phyloP scores from a whole-genome alignment of 495 filamentous ascomycete genomes.

The Aspergillus wentii region DNA sequence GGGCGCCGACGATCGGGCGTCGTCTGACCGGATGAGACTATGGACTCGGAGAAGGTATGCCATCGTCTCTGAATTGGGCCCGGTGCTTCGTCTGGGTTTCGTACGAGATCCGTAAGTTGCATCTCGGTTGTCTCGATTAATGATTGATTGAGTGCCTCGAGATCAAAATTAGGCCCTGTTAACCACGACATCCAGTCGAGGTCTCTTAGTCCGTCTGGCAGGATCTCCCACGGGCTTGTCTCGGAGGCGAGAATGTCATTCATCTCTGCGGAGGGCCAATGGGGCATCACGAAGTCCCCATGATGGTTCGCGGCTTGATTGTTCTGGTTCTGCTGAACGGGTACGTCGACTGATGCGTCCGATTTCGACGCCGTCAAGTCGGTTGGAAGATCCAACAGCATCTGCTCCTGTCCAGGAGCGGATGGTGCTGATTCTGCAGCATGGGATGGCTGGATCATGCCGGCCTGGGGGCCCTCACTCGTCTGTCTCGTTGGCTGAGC shows the following conservation, averaged over 20 bases:
- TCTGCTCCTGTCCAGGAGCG: too few relatives aligned
- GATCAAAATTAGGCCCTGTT: slow-evolving; percentile 1
- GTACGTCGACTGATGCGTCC: too few relatives aligned
- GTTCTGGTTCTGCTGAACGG: too few relatives aligned
- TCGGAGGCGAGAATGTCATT: too few relatives aligned
- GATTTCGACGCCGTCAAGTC: too few relatives aligned
- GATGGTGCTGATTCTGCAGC: too few relatives aligned
- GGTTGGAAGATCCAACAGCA: too few relatives aligned
- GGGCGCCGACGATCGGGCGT: too few relatives aligned
- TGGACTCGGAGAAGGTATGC: slow-evolving; percentile 12
- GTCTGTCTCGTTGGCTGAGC: background rate
- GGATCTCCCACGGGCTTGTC: background rate
- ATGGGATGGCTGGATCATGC: slow-evolving; percentile 3
- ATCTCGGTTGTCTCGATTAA: slow-evolving; percentile 2
- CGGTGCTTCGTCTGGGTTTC: slow-evolving; percentile 1
- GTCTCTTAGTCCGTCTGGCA: background rate
- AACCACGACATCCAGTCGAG: slow-evolving; percentile 1
- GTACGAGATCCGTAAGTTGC: background rate
- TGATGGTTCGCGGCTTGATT: too few relatives aligned
- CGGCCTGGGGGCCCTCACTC: too few relatives aligned
- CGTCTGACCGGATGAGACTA: slow-evolving; percentile 3
- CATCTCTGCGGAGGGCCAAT: too few relatives aligned
- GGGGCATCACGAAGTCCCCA: too few relatives aligned
- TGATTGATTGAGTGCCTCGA: background rate
- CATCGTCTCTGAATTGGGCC: slow-evolving; percentile 9